A percentile compares a stretch with the other conserved stretches of the same genome.
phyloP scores from a whole-genome alignment of 495 filamentous ascomycete species.

The Xylaria bambusicola region DNA sequence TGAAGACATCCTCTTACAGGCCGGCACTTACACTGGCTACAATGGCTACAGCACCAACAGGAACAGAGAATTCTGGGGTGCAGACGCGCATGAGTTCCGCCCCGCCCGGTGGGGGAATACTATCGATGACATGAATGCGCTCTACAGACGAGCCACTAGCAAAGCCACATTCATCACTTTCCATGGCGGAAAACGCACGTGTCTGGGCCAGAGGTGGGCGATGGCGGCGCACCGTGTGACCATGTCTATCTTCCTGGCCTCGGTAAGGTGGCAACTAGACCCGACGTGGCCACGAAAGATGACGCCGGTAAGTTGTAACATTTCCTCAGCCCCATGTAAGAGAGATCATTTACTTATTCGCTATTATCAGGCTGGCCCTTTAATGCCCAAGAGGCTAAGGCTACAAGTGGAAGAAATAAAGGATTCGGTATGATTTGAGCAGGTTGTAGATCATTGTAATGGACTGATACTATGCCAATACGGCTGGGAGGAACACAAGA shows the following conservation, averaged over 20 bases:
- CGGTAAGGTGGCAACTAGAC: slow-evolving; percentile 1
- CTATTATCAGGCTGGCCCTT: background rate
- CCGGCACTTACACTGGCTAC: slow-evolving; percentile 30
- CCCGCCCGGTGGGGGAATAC: slow-evolving; percentile 28
- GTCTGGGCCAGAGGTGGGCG: slow-evolving; percentile 34
- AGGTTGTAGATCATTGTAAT: no score
- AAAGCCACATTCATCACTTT: slow-evolving; percentile 36
- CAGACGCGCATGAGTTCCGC: slow-evolving; percentile 22
- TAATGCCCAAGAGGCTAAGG: slow-evolving; percentile 1
- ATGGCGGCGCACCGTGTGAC: slow-evolving; percentile 1
- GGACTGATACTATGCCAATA: background rate
- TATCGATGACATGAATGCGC: slow-evolving; percentile 23
- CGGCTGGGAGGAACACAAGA: background rate
- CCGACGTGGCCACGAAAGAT: slow-evolving; percentile 11
- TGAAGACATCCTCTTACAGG: slow-evolving; percentile 22
- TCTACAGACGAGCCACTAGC: slow-evolving; percentile 22
- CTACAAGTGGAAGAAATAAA: background rate
- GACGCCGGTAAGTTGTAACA: slow-evolving; percentile 2
- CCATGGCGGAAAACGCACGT: slow-evolving; percentile 35
- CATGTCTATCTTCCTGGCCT: background rate
- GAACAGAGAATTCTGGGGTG: slow-evolving; percentile 26
- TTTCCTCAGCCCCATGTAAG: background rate
- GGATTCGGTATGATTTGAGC: background rate
- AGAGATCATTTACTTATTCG: background rate
- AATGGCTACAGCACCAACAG: slow-evolving; percentile 27